These are phyloP conservation scores for Exophiala alcalophila DNA, from an alignment of 2,329 filamentous ascomycete species.

Conservation along the genomic window DNA sequence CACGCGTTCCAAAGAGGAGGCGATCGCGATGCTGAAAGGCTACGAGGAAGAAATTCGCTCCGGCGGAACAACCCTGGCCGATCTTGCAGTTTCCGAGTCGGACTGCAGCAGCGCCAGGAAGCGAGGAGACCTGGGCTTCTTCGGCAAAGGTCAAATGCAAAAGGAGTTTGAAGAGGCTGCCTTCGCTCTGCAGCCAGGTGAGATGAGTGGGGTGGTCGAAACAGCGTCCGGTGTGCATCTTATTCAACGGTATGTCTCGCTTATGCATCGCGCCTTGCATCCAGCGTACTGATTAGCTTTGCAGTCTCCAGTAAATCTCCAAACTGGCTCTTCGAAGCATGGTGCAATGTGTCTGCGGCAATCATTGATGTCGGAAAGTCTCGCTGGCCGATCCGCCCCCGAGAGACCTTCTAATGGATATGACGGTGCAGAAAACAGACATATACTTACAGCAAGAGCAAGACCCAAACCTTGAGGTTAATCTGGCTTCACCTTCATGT, in stretches of 20 bases:
- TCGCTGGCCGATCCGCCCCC: too few species aligned
- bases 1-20: constrained; percentile 83
- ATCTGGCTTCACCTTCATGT: too few species aligned
- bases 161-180: constrained; percentile 97
- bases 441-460: too few species aligned
- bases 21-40: constrained; percentile 68
- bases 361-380: too few species aligned
- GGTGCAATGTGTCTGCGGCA: too few species aligned
- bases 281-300: constrained; percentile 10
- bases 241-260: constrained; percentile 73
- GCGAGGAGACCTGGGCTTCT: constrained; percentile 90
- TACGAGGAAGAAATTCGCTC: constrained; percentile 74
- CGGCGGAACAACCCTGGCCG: constrained; percentile 67
- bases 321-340: too few species aligned
- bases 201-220: constrained; percentile 83
- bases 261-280: not conserved
- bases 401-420: too few species aligned
- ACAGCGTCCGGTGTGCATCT: constrained; percentile 92
- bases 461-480: too few species aligned
- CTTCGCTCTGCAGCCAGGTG: constrained; percentile 80
- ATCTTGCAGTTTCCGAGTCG: constrained; percentile 82
- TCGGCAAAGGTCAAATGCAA: constrained; percentile 94
- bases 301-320: constrained; percentile 22
- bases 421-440: too few species aligned
- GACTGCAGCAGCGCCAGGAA: constrained; percentile 96